phyloP scores from a whole-genome alignment of 192 early-diverging fungal species.

The Rhizoclosmatium globosum region DNA sequence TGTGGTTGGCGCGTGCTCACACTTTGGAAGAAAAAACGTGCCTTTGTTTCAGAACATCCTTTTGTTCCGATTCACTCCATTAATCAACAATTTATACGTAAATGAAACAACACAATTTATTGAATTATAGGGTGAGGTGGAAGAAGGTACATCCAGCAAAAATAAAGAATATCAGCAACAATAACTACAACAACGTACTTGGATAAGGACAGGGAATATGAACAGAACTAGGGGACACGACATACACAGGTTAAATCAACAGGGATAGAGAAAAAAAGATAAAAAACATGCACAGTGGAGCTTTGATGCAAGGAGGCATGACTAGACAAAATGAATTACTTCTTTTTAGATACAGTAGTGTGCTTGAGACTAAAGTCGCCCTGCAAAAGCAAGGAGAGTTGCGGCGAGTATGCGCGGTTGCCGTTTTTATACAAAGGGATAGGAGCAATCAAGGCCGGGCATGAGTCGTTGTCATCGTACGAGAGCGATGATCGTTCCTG shows the following conservation, averaged over 20 bases:
- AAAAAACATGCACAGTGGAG: neutral
- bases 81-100: no score
- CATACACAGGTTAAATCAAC: neutral
- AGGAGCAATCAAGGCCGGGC: slow-evolving; percentile 4
- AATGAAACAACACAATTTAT: no score
- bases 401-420: neutral
- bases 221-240: neutral
- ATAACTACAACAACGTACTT: neutral
- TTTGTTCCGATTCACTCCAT: no score
- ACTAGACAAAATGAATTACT: no score
- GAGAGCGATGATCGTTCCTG: neutral
- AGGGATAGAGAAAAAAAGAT: neutral
- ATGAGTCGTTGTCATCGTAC: neutral
- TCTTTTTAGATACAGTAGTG: neutral
- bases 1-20: no score
- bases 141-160: no score
- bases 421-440: slow-evolving; percentile 8
- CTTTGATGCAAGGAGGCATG: no score
- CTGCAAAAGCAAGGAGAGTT: neutral
- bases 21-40: no score
- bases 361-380: neutral
- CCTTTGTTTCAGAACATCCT: no score
- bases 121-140: no score
- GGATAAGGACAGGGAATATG: neutral
- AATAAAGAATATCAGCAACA: no score